Conservation (phyloP, 768 basidiomycete genomes). For the Sarcomyxa edulis region DNA sequence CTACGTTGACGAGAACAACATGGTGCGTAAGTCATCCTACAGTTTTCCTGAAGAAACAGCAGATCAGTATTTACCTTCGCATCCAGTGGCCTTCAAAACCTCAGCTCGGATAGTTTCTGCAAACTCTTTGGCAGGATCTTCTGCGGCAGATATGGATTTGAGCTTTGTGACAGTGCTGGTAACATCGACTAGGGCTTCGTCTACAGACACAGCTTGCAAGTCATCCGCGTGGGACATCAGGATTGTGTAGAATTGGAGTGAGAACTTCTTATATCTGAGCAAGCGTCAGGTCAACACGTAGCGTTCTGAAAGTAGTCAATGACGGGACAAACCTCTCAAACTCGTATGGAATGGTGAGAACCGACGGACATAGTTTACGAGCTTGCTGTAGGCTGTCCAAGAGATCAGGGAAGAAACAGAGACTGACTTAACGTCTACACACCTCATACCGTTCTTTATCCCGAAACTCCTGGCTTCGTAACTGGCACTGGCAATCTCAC, state of each 20-base stretch:
- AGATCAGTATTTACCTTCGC: slow-evolving; percentile 58
- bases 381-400: slow-evolving; percentile 69
- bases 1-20: slow-evolving; percentile 28
- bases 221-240: slow-evolving; percentile 88
- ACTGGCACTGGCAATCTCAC: slow-evolving; percentile 91
- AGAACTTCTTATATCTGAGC: slow-evolving; percentile 77
- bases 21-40: background rate
- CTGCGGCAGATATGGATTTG: slow-evolving; percentile 18
- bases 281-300: background rate
- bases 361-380: slow-evolving; percentile 63
- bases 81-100: slow-evolving; percentile 73
- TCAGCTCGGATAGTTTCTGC: slow-evolving; percentile 79
- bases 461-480: slow-evolving; percentile 91
- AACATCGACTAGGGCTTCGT: slow-evolving; percentile 93
- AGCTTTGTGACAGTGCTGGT: slow-evolving; percentile 50
- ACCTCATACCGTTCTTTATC: slow-evolving; percentile 95
- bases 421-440: slow-evolving; percentile 10
- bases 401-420: background rate
- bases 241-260: slow-evolving; percentile 88
- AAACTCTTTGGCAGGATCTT: slow-evolving; percentile 68
- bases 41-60: background rate
- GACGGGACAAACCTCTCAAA: slow-evolving; percentile 62
- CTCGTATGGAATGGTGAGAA: slow-evolving; percentile 87
- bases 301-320: background rate
- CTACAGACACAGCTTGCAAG: slow-evolving; percentile 92